These are phyloP conservation scores for Metschnikowia henanensis DNA, from an alignment of 805 yeast genomes.

Conservation along the genomic window DNA sequence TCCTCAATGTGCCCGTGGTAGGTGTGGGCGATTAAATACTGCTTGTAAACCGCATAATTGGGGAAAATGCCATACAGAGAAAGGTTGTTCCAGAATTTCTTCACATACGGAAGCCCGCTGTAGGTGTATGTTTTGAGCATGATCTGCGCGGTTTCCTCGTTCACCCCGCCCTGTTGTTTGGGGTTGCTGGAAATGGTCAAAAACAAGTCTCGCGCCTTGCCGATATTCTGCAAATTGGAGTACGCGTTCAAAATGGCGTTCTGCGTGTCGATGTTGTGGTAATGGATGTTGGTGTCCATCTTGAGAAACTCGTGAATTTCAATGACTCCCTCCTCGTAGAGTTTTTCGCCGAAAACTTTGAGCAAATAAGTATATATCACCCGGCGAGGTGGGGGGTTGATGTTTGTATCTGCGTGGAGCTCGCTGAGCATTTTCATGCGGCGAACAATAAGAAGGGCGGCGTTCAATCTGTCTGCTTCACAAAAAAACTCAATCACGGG, in stretches of 20 bases:
- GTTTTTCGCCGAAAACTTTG: slow-evolving; percentile 55
- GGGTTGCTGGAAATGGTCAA: slow-evolving; percentile 56
- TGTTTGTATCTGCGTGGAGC: slow-evolving; percentile 39
- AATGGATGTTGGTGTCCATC: slow-evolving; percentile 53
- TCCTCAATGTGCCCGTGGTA: slow-evolving; percentile 59
- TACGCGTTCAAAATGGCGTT: slow-evolving; percentile 68
- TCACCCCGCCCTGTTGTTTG: slow-evolving; percentile 45
- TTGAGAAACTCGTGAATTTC: slow-evolving; percentile 64
- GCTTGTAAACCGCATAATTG: slow-evolving; percentile 50
- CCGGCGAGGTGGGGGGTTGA: slow-evolving; percentile 18
- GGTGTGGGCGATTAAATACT: slow-evolving; percentile 68
- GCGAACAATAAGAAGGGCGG: slow-evolving; percentile 61
- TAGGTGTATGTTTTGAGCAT: slow-evolving; percentile 65
- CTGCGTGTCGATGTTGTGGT: slow-evolving; percentile 55
- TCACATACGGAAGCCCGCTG: slow-evolving; percentile 54
- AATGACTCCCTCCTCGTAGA: slow-evolving; percentile 64
- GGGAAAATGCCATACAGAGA: slow-evolving; percentile 55
- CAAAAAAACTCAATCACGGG: slow-evolving; percentile 61
- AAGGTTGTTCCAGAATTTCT: slow-evolving; percentile 60
- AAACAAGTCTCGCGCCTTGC: slow-evolving; percentile 59
- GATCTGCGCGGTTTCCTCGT: slow-evolving; percentile 62
- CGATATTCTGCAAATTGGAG: slow-evolving; percentile 53
- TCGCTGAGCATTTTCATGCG: slow-evolving; percentile 56
- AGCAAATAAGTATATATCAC: slow-evolving; percentile 63
- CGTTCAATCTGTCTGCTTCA: slow-evolving; percentile 53